Base-by-base conservation (phyloP, 2,329 filamentous ascomycete species). In the Plenodomus tracheiphilus region DNA sequence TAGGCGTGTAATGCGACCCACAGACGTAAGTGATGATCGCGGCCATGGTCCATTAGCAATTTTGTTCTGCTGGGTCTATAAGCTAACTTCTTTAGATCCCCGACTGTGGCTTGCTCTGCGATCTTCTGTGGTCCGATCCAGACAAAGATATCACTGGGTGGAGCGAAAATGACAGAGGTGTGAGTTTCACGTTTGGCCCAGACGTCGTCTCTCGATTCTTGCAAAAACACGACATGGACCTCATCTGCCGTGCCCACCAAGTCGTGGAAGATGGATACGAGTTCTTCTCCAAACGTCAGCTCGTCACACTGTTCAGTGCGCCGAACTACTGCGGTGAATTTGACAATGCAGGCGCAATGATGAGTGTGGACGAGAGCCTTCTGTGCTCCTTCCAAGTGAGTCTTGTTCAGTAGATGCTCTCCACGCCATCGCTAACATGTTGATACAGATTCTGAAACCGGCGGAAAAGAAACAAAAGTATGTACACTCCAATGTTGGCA, bases 401-500 rank as follows among this genome's bases (percentile, higher is more conserved):
- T n/a, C 65, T 25, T 10, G 32, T 47, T 15, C 35, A 9, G 43
- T 25, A 18, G 16, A 38, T n/a, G 18, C 6, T 15, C 4, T n/a
- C 16, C 35, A 11, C 32, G 9, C 32, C 18, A 16, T 37, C 25
- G 53, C 67, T 69, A 54, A 71, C 49, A 49, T 16, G 45, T 21
- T 21, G 19, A 13, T 15, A 10, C 49, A 96, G 91, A 97, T 99
- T 74, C 83, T 99, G 81, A 99, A 97, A 82, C 94, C 94, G 71
- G 94, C 94, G 77, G 94, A 99, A 85, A 99, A 99, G 87, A 99
- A 99, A 87, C 93, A 97, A 90, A 97, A 97, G 92, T 97, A 96
- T 82, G 92, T 95, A 74, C 83, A 85, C 79, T 81, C 81, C 79
- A 81, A 87, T 77, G 85, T 83, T 79, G 82, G 82, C 79, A 81